Evolutionary conservation across 495 filamentous ascomycete species (phyloP).

Genomic region (Achaetomiella virescens): DNA sequence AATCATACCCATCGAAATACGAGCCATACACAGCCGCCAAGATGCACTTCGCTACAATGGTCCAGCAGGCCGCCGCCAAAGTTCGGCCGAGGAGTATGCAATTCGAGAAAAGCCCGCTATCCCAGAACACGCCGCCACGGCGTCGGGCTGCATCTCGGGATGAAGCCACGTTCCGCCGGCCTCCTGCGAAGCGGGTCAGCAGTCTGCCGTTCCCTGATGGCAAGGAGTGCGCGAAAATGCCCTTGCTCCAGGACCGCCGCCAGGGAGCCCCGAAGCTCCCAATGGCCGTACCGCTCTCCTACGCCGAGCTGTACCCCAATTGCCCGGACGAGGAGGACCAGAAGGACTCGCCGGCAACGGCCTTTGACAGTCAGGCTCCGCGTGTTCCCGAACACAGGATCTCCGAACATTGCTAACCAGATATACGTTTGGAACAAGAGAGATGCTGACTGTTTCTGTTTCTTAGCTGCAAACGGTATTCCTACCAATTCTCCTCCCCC

Average conservation of each 20-base stretch:
- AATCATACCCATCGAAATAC: constrained; percentile 35
- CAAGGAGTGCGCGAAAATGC: constrained; percentile 26
- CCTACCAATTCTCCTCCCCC: constrained; percentile 24
- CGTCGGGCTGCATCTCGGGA: constrained; percentile 20
- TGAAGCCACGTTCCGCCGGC: constrained; percentile 18
- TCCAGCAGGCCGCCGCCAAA: constrained; percentile 34
- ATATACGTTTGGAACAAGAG: not conserved
- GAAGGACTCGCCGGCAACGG: constrained; percentile 7
- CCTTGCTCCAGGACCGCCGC: constrained; percentile 41
- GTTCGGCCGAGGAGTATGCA: constrained; percentile 42
- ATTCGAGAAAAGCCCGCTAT: constrained; percentile 34
- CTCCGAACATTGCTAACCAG: constrained; percentile 7
- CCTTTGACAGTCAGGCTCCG: constrained; percentile 33
- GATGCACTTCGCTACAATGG: constrained; percentile 40
- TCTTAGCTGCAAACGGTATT: constrained; percentile 47
- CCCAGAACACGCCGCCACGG: constrained; percentile 13
- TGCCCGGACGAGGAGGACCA: constrained; percentile 13
- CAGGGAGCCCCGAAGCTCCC: constrained; percentile 42
- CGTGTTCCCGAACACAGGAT: constrained; percentile 20
- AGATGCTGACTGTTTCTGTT: constrained; percentile 24
- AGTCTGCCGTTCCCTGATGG: constrained; percentile 26
- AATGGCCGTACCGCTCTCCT: constrained; percentile 39
- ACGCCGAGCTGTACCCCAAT: constrained; percentile 42
- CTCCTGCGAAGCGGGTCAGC: constrained; percentile 29
- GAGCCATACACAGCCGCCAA: constrained; percentile 24